A percentile compares a stretch with the other conserved stretches of the same genome.
Conservation (phyloP, 2,329 filamentous ascomycete species). For the Rhynchosporium agropyri region DNA sequence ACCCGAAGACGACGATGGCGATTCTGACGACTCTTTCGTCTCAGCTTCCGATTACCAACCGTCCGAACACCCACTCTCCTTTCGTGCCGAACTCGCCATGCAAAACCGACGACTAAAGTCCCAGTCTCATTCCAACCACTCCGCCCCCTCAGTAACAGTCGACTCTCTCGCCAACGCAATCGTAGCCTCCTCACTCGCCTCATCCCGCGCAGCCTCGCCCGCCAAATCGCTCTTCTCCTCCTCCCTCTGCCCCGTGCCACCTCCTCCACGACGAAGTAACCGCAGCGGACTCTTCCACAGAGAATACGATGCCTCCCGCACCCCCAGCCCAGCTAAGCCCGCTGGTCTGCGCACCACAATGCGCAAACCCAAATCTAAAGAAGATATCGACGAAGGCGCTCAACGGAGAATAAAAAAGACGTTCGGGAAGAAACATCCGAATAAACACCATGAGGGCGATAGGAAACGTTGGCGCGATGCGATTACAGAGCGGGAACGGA, state of each 20-base stretch:
- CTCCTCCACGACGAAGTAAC: conserved; percentile 38
- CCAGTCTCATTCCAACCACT: conserved; percentile 24
- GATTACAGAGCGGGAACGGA: conserved; percentile 72
- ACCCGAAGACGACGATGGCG: conserved; percentile 30
- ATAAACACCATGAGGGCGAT: conserved; percentile 74
- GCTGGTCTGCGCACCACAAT: conserved; percentile 53
- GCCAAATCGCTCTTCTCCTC: conserved; percentile 22
- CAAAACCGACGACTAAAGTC: conserved; percentile 27
- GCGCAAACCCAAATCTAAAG: conserved; percentile 58
- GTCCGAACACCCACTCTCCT: conserved; percentile 31
- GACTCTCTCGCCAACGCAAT: conserved; percentile 74
- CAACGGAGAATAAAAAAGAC: conserved; percentile 57
- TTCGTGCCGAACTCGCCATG: conserved; percentile 35
- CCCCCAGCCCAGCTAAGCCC: conserved; percentile 44
- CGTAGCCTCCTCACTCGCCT: conserved; percentile 72
- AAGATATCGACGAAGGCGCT: conserved; percentile 55
- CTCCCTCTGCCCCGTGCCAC: conserved; percentile 36
- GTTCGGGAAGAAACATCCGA: conserved; percentile 65
- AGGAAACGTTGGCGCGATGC: conserved; percentile 77
- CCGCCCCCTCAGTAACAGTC: conserved; percentile 51
- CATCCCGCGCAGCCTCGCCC: conserved; percentile 54
- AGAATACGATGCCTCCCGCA: conserved; percentile 41
- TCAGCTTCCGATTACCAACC: conserved; percentile 38
- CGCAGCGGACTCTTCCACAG: conserved; percentile 37
- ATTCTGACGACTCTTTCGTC: conserved; percentile 42